Evolutionary conservation across 2,329 filamentous ascomycete genomes (phyloP), one percentile per base, ranked within the genome.

Genomic region (Alternaria postmessia): DNA sequence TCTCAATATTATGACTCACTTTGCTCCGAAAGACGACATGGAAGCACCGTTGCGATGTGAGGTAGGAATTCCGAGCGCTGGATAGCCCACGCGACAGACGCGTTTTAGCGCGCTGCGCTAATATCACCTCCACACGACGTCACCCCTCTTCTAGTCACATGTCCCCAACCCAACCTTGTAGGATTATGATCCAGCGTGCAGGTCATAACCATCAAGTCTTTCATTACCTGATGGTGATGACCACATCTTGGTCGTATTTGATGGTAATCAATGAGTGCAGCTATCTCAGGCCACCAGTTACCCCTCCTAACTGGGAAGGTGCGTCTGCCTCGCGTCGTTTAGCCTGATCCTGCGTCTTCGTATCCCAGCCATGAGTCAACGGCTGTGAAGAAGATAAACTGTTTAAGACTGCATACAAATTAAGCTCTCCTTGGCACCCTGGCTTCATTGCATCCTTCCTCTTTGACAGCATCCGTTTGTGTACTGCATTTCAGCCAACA

Each of bases 21-120:
- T 76, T 34, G 60, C 57, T 42, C 49, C 53, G 32, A 67, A 47
- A 14, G 69, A 66, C 24, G 72, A 63, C 74, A 76, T 76, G 28
- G 39, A 41, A 42, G 61, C 43, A 62, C 38, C 51, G 51, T 52
- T 22, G 34, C 60, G 54, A 52, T 59, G 55, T 38, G 52, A 59
- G 52, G 55, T 51, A 28, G 49, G 61, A 39, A 36, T 20, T 55
- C 41, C 8, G 51, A 39, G 52, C 51, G 44, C 55, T 63, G 61
- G 59, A 42, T 36, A 48, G 28, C 34, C 49, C 44, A 66, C 60
- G 65, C 59, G 62, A 52, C 48, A 60, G 56, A 65, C 69, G 70
- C 71, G 73, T 69, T 62, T 69, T 70, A 70, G 67, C 69, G 67
- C 54, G 64, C 48, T 52, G 59, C 61, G 67, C 66, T 65, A 62